Evolutionary conservation across 2,329 filamentous ascomycete genomes (phyloP).

Genomic region (Triangularia verruculosa): DNA sequence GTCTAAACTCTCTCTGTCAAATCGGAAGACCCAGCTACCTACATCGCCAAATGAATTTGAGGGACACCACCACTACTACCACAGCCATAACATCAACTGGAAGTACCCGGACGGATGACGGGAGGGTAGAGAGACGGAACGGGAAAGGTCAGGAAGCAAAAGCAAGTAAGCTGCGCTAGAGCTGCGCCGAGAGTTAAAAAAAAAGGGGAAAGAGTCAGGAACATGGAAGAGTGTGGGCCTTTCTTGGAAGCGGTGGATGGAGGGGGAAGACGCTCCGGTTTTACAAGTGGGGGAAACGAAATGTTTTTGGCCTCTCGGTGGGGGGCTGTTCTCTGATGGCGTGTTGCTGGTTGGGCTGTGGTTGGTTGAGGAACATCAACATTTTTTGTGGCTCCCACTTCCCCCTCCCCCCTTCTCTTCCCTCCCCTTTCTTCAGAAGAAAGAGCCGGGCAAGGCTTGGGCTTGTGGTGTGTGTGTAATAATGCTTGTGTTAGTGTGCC

Average conservation of each 20-base stretch:
- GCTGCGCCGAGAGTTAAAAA: not conserved
- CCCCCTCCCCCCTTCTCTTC: not conserved
- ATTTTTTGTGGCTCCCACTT: not conserved
- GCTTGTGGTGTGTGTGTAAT: not conserved
- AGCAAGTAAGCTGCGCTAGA: not conserved
- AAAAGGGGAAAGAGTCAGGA: not conserved
- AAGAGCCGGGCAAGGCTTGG: not conserved
- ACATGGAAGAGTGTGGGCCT: not conserved
- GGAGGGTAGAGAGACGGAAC: not conserved
- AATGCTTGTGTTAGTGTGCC: not conserved
- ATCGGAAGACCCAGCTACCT: too few relatives aligned
- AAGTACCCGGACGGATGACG: too few relatives aligned
- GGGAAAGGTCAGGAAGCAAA: not conserved
- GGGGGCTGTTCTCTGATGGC: not conserved
- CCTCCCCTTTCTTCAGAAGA: not conserved
- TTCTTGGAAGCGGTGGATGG: not conserved
- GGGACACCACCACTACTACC: not conserved
- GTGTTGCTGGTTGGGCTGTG: not conserved
- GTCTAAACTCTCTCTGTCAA: too few relatives aligned
- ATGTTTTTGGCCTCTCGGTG: not conserved
- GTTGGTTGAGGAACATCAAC: not conserved
- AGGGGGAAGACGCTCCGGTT: not conserved
- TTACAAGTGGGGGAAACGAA: not conserved
- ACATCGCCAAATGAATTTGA: not conserved
- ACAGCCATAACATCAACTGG: too few relatives aligned